phyloP scores from a whole-genome alignment of 495 filamentous ascomycete species.

The Neurospora sp. region DNA sequence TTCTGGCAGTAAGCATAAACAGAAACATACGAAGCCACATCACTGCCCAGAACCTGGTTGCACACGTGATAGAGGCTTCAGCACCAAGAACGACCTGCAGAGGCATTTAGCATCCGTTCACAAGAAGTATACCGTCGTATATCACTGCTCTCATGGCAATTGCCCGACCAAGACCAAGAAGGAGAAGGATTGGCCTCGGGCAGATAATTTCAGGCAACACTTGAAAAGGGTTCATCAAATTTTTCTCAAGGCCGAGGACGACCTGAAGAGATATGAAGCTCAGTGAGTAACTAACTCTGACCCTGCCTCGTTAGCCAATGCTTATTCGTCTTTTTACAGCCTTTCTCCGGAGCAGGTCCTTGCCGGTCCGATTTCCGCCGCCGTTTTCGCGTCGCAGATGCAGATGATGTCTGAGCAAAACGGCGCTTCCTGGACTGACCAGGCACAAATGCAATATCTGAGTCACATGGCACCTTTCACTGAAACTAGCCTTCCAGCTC shows the following conservation, averaged over 20 bases:
- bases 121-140: slow-evolving; percentile 46
- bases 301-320: background rate
- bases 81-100: slow-evolving; percentile 70
- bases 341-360: background rate
- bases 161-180: slow-evolving; percentile 45
- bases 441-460: background rate
- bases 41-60: slow-evolving; percentile 56
- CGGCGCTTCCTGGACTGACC: background rate
- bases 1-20: slow-evolving; percentile 63
- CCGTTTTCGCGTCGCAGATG: background rate
- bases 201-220: slow-evolving; percentile 89
- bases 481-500: background rate
- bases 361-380: background rate
- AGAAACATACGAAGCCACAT: slow-evolving; percentile 65
- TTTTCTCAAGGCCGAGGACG: slow-evolving; percentile 24
- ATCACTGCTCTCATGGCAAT: slow-evolving; percentile 51
- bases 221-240: slow-evolving; percentile 61
- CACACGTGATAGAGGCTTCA: slow-evolving; percentile 57
- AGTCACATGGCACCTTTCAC: background rate
- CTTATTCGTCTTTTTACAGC: background rate
- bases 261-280: slow-evolving; percentile 41
- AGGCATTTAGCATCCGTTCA: slow-evolving; percentile 67
- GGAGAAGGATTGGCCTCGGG: slow-evolving; percentile 72
- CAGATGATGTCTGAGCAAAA: background rate
- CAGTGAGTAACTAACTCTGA: slow-evolving; percentile 30